Evolutionary conservation across 495 filamentous ascomycete species (phyloP), one percentile per base, ranked within the genome.

Genomic region (Xylaria nigripes): DNA sequence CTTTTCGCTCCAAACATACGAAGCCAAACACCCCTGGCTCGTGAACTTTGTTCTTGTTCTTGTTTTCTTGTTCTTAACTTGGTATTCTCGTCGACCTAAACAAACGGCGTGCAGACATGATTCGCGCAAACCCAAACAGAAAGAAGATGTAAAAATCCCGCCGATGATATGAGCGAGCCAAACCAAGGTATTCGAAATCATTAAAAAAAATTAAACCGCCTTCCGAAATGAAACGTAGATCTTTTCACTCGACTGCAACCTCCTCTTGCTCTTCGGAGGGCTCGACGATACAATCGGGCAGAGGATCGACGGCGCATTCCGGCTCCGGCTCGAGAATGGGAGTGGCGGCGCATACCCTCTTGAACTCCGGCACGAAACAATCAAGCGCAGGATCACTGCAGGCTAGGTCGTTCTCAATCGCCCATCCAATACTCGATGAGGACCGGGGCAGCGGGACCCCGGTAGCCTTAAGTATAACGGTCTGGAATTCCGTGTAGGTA

Each of bases 401-500:
- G 15, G 27, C 38, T 0, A 15, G 25, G 19, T 49, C 8, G 3
- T 44, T 22, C 10, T 36, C 16, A 12, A 15, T 12, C 7, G 15
- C 6, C 1, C 27, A 19, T 22, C 16, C 9, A 45, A 36, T 12
- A 23, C 15, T 6, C 22, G 27, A 13, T 46, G n/a, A n/a, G n/a
- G n/a, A n/a, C n/a, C n/a, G n/a, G n/a, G 53, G 42, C 6, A 45
- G 18, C 16, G 54, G 19, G n/a, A 25, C 29, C 21, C 66, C 59
- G 0, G 68, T 66, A 0, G 66, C 54, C 8, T 66, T 50, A 16
- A 60, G 54, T 13, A 53, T 48, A 45, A 64, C 45, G 2, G 55
- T 61, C 48, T 60, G 60, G 0, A 55, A 29, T 34, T 60, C 65
- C 23, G 63, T 64, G 45, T 69, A 61, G 12, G 67, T 72, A 12